phyloP scores from a whole-genome alignment of 768 basidiomycete species.

The Udeniomyces megalosporus region DNA sequence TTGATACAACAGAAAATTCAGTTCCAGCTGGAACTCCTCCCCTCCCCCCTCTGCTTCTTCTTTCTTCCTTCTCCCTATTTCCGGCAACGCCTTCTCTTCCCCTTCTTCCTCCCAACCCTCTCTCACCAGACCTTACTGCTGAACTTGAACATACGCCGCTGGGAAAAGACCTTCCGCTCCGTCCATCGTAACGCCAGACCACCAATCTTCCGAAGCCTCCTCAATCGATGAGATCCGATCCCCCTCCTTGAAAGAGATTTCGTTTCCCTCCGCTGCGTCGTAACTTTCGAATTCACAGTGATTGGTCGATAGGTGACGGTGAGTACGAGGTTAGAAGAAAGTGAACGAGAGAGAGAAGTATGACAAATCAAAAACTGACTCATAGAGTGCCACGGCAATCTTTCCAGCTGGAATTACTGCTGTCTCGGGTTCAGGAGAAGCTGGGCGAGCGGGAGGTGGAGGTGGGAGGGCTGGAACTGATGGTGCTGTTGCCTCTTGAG shows the following conservation, averaged over 20 bases:
- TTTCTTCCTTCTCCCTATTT: too few relatives aligned
- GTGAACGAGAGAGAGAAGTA: background rate
- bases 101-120: too few relatives aligned
- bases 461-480: conserved; percentile 38
- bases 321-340: background rate
- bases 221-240: conserved; percentile 65
- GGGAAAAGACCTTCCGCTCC: conserved; percentile 29
- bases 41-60: too few relatives aligned
- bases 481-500: conserved; percentile 19
- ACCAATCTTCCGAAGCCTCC: conserved; percentile 72
- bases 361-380: conserved; percentile 37
- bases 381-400: conserved; percentile 50
- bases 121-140: too few relatives aligned
- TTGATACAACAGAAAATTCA: too few relatives aligned
- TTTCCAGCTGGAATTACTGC: conserved; percentile 43
- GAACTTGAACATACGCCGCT: conserved; percentile 4
- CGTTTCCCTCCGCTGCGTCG: conserved; percentile 81
- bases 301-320: too few relatives aligned
- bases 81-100: too few relatives aligned
- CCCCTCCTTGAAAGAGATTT: conserved; percentile 67
- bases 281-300: conserved; percentile 38
- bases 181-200: conserved; percentile 42
- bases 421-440: conserved; percentile 19
- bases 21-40: too few relatives aligned
- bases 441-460: conserved; percentile 36